Conservation (phyloP, 139 green algal species). For the Diplosphaera chodatii region DNA sequence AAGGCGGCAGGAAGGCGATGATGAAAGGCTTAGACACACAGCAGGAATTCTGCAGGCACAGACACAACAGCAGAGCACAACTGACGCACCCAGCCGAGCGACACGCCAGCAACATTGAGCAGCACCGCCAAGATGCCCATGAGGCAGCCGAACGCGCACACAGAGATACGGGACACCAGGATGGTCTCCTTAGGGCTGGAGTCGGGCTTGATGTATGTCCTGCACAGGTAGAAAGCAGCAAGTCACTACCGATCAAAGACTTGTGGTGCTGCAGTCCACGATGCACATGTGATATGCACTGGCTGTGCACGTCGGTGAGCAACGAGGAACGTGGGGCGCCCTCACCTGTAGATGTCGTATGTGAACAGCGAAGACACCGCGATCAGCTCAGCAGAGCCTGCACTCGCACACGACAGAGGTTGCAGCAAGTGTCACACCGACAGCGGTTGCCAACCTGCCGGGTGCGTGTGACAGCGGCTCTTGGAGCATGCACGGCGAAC, state of each 20-base stretch:
- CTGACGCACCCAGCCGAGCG: slow-evolving; percentile 66
- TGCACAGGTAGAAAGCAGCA: neutral
- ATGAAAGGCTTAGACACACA: too few relatives aligned
- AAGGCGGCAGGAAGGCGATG: too few relatives aligned
- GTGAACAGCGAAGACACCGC: slow-evolving; percentile 76
- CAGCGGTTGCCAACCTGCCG: too few relatives aligned
- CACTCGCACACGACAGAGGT: slow-evolving; percentile 1
- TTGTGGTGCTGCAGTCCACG: too few relatives aligned
- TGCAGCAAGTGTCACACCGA: neutral
- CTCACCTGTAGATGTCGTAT: slow-evolving; percentile 64
- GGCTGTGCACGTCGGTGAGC: too few relatives aligned
- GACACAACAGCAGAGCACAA: too few relatives aligned
- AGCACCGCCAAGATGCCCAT: slow-evolving; percentile 56
- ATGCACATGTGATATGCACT: too few relatives aligned
- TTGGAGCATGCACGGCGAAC: too few relatives aligned
- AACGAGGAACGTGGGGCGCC: neutral
- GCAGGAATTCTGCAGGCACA: too few relatives aligned
- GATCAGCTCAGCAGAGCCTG: slow-evolving; percentile 80
- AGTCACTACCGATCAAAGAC: neutral
- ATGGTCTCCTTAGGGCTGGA: slow-evolving; percentile 76
- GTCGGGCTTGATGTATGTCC: slow-evolving; percentile 51
- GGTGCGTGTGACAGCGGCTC: too few relatives aligned
- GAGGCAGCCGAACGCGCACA: slow-evolving; percentile 66
- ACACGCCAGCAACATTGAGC: slow-evolving; percentile 4
- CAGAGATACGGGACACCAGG: slow-evolving; percentile 46